These are phyloP conservation scores for Oemleria cerasiformis DNA, from an alignment of 306 rosid species.

Conservation along the genomic window DNA sequence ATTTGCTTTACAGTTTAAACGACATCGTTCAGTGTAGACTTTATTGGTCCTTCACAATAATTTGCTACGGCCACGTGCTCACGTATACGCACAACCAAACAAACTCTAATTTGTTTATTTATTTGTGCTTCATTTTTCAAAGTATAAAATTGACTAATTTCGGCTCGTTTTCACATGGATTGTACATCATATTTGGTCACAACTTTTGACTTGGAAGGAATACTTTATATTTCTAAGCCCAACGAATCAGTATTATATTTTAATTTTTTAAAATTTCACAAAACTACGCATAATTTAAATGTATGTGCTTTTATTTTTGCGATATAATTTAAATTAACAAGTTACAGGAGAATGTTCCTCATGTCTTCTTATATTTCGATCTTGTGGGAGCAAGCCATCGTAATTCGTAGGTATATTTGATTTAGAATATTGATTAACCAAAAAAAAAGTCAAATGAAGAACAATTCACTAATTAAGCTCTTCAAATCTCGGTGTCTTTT, in stretches of 20 bases:
- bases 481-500: background rate
- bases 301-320: too few relatives aligned
- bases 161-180: background rate
- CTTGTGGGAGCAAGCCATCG: too few relatives aligned
- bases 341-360: background rate
- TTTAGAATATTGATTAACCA: too few relatives aligned
- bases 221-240: too few relatives aligned
- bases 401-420: too few relatives aligned
- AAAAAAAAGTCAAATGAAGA: background rate
- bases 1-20: background rate
- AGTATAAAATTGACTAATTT: background rate
- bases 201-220: background rate
- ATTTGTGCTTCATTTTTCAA: background rate
- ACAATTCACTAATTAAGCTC: background rate
- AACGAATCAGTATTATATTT: too few relatives aligned
- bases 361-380: background rate
- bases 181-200: background rate
- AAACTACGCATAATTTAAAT: too few relatives aligned
- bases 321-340: too few relatives aligned
- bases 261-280: too few relatives aligned
- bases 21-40: constrained; percentile 21
- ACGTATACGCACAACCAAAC: background rate
- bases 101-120: background rate
- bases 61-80: constrained; percentile 1
- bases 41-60: constrained; percentile 13